A percentile compares a stretch with the other conserved stretches of the same genome.
These are phyloP conservation scores for Taphrina betulina DNA, from an alignment of 1,139 yeast genomes.

Conservation along the genomic window DNA sequence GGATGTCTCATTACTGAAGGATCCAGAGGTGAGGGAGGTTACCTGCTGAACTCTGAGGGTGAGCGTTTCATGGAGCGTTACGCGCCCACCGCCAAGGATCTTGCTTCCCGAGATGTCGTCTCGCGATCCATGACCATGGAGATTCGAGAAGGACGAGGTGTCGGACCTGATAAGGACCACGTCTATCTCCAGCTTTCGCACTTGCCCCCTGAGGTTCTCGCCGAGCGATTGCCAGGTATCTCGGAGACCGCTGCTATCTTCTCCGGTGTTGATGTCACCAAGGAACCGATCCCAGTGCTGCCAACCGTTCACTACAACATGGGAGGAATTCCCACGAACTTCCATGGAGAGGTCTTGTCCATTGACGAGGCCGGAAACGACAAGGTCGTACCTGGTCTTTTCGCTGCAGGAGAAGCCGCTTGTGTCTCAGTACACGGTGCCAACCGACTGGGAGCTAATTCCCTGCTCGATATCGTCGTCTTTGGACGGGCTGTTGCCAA, in stretches of 20 bases:
- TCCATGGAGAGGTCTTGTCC: constrained; percentile 65
- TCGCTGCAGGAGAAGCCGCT: constrained; percentile 98
- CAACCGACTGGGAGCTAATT: constrained; percentile 98
- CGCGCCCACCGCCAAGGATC: constrained; percentile 97
- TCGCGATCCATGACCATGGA: constrained; percentile 98
- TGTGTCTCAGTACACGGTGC: constrained; percentile 99
- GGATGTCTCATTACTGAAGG: constrained; percentile 99
- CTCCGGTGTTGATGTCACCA: constrained; percentile 98
- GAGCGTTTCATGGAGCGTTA: constrained; percentile 99
- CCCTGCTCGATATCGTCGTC: constrained; percentile 94
- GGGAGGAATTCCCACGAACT: constrained; percentile 99
- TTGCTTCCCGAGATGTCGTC: constrained; percentile 97
- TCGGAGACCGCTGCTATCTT: constrained; percentile 98
- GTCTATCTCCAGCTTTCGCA: constrained; percentile 92
- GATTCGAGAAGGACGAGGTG: constrained; percentile 98
- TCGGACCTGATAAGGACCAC: constrained; percentile 94
- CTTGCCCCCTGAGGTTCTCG: constrained; percentile 84
- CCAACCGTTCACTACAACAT: constrained; percentile 99
- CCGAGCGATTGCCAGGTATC: constrained; percentile 98
- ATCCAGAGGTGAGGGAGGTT: constrained; percentile 99
- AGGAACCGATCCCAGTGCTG: constrained; percentile 97
- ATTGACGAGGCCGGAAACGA: constrained; percentile 86
- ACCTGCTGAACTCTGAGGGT: constrained; percentile 92
- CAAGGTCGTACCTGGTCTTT: constrained; percentile 85
- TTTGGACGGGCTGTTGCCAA: constrained; percentile 98